A percentile compares a stretch with the other conserved stretches of the same genome.
phyloP scores from a whole-genome alignment of 2,329 filamentous ascomycete genomes.

The Diaporthe helianthi region DNA sequence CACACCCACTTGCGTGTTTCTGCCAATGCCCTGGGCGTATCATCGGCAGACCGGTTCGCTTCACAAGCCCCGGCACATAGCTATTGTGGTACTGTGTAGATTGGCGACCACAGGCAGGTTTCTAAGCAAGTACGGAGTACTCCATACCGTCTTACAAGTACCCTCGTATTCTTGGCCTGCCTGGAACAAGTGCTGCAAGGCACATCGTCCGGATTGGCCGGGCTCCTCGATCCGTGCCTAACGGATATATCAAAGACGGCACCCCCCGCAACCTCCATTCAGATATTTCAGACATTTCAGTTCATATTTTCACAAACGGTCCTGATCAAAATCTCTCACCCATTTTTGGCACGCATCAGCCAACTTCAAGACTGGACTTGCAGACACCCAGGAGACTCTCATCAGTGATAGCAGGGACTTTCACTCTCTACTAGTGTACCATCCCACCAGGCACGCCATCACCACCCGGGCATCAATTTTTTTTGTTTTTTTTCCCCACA shows the following conservation, averaged over 20 bases:
- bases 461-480: not conserved
- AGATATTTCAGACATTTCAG: not conserved
- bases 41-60: conserved; percentile 24
- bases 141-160: not conserved
- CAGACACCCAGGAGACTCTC: conserved; percentile 7
- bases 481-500: too few relatives aligned
- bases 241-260: conserved; percentile 34
- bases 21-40: conserved; percentile 21
- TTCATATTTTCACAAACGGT: not conserved
- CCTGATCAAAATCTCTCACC: conserved; percentile 19
- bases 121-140: conserved; percentile 13
- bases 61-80: conserved; percentile 13
- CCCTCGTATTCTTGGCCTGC: conserved; percentile 9
- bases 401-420: conserved; percentile 28
- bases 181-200: conserved; percentile 32
- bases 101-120: conserved; percentile 21
- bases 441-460: not conserved
- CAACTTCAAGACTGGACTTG: not conserved
- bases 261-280: conserved; percentile 23
- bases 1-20: conserved; percentile 16
- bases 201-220: conserved; percentile 35
- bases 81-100: too few relatives aligned
- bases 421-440: conserved; percentile 3
- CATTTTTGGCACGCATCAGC: conserved; percentile 7
- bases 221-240: conserved; percentile 1